These are phyloP conservation scores for Xylaria hypoxylon DNA, from an alignment of 2,329 filamentous ascomycete species.

Conservation along the genomic window DNA sequence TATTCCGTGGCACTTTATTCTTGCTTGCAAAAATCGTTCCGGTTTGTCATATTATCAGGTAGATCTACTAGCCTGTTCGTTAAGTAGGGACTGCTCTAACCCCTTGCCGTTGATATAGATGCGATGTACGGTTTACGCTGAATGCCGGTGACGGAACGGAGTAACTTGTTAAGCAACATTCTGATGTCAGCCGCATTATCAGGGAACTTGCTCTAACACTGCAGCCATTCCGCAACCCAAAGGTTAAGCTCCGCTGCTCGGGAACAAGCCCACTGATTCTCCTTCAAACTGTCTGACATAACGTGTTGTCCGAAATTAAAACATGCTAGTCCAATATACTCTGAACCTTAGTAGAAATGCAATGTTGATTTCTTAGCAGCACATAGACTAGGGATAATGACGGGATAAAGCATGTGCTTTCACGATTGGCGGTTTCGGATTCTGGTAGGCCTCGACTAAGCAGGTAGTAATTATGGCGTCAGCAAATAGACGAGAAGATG, in stretches of 20 bases:
- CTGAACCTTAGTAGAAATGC: conserved; percentile 24
- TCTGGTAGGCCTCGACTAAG: conserved; percentile 20
- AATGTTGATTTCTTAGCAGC: conserved; percentile 22
- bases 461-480: background rate
- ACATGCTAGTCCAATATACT: conserved; percentile 27
- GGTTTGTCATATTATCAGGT: no score
- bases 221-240: conserved; percentile 12
- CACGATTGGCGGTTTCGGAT: background rate
- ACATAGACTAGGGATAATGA: conserved; percentile 26
- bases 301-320: conserved; percentile 21
- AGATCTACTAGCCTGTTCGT: conserved; percentile 1
- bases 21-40: no score
- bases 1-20: no score
- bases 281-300: conserved; percentile 19
- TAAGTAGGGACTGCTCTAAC: conserved; percentile 19
- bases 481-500: background rate
- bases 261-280: conserved; percentile 22
- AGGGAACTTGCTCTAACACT: background rate
- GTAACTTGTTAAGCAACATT: background rate
- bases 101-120: conserved; percentile 22
- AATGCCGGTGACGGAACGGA: conserved; percentile 18
- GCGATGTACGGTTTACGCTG: conserved; percentile 24
- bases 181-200: background rate
- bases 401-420: conserved; percentile 5
- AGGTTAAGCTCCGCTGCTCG: conserved; percentile 28